phyloP scores from a whole-genome alignment of 371 early-diverging fungal genomes.

The Blakeslea trispora region DNA sequence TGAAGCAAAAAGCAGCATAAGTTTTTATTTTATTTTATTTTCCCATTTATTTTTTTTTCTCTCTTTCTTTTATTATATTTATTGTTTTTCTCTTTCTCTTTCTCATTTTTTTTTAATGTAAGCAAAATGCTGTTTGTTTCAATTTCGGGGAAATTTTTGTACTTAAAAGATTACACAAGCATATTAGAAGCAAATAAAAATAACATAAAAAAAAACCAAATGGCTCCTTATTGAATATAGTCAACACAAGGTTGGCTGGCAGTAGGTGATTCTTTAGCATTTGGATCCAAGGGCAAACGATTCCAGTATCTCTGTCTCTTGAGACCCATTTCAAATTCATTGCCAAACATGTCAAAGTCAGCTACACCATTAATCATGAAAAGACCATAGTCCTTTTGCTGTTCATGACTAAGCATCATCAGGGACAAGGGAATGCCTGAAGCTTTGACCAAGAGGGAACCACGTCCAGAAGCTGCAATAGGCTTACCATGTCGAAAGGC shows the following conservation, averaged over 20 bases:
- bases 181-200: background rate
- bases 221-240: background rate
- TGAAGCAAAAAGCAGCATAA: constrained; percentile 29
- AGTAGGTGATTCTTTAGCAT: constrained; percentile 15
- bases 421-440: constrained; percentile 42
- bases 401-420: constrained; percentile 38
- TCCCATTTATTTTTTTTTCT: background rate
- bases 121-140: background rate
- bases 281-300: constrained; percentile 11
- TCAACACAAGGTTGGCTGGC: background rate
- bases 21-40: no score
- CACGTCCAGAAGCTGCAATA: constrained; percentile 40
- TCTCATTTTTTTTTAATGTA: no score
- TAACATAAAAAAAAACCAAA: no score
- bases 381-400: constrained; percentile 21
- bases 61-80: no score
- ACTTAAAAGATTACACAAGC: no score
- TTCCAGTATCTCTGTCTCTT: constrained; percentile 15
- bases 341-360: background rate
- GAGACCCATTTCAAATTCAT: constrained; percentile 2
- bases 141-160: background rate
- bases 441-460: constrained; percentile 44
- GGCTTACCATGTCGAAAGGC: constrained; percentile 47
- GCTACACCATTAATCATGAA: background rate
- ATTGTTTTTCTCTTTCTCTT: no score